Evolutionary conservation across 805 yeast species (phyloP).

Genomic region (Metschnikowia arizonensis): DNA sequence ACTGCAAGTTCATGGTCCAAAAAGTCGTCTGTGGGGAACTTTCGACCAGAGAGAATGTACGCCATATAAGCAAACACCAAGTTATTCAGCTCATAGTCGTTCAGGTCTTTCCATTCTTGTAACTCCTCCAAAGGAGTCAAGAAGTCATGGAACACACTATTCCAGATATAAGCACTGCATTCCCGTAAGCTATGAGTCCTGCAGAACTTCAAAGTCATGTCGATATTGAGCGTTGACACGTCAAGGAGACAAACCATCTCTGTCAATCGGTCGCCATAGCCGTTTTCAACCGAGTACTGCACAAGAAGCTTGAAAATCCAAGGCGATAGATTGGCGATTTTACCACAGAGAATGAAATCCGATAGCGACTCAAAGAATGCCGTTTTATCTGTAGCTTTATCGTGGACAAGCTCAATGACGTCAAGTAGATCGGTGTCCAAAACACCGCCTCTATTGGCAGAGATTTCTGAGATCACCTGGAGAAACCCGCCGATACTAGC

Average conservation of each 20-base stretch:
- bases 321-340: conserved; percentile 56
- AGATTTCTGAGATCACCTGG: conserved; percentile 13
- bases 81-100: conserved; percentile 7
- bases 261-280: conserved; percentile 51
- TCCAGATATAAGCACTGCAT: conserved; percentile 69
- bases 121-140: conserved; percentile 66
- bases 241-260: conserved; percentile 69
- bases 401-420: conserved; percentile 23
- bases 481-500: conserved; percentile 13
- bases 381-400: conserved; percentile 25
- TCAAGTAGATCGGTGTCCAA: conserved; percentile 10
- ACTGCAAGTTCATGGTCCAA: conserved; percentile 29
- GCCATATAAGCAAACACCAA: conserved; percentile 56
- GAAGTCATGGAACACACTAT: conserved; percentile 63
- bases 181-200: conserved; percentile 53
- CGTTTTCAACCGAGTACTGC: conserved; percentile 37
- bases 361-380: conserved; percentile 53
- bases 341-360: conserved; percentile 44
- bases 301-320: conserved; percentile 59
- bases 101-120: conserved; percentile 19
- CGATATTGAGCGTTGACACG: conserved; percentile 67
- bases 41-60: conserved; percentile 68
- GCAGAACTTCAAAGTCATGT: conserved; percentile 65
- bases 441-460: conserved; percentile 7
- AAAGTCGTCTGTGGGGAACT: conserved; percentile 66